Percentiles rank a stretch among this genome's conserved stretches.
Conservation (phyloP, 345 rosid genomes). For the Rubroshorea leprosula region DNA sequence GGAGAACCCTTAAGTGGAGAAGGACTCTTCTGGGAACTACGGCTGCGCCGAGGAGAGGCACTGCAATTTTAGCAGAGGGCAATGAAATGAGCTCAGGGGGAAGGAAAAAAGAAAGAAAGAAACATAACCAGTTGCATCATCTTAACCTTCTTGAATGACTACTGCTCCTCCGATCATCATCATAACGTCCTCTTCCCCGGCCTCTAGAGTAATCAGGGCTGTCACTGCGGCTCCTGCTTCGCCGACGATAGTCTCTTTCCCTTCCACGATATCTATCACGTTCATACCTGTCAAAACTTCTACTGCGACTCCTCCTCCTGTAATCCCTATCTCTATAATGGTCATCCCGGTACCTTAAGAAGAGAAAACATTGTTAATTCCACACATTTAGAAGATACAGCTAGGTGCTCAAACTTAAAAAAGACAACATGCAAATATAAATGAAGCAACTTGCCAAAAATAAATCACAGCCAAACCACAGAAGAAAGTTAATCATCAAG, state of each 20-base stretch:
- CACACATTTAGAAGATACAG: no score
- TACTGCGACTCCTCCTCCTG: slow-evolving; percentile 48
- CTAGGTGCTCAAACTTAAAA: no score
- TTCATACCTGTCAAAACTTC: slow-evolving; percentile 45
- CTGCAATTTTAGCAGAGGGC: slow-evolving; percentile 20
- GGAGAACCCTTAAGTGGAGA: slow-evolving; percentile 32
- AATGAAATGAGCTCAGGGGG: slow-evolving; percentile 5
- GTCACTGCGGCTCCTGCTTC: slow-evolving; percentile 53
- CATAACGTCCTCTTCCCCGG: slow-evolving; percentile 45
- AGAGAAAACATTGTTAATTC: neutral
- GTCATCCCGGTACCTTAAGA: slow-evolving; percentile 29
- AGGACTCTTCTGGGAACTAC: slow-evolving; percentile 30
- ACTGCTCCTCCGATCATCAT: slow-evolving; percentile 39
- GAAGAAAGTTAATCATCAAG: no score
- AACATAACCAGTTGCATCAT: neutral
- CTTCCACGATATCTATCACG: slow-evolving; percentile 46
- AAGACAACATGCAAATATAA: no score
- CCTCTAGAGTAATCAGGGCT: slow-evolving; percentile 45
- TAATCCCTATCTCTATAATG: slow-evolving; percentile 37
- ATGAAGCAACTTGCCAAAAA: no score
- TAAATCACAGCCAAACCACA: no score
- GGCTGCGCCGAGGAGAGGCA: slow-evolving; percentile 48
- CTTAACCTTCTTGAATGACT: slow-evolving; percentile 53
- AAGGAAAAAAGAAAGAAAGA: neutral
- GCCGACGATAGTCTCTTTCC: slow-evolving; percentile 42